Percentiles rank a stretch among this genome's conserved stretches.
These are phyloP conservation scores for Cryptococcus sp. DNA, from an alignment of 1,284 basidiomycete genomes.

Conservation along the genomic window DNA sequence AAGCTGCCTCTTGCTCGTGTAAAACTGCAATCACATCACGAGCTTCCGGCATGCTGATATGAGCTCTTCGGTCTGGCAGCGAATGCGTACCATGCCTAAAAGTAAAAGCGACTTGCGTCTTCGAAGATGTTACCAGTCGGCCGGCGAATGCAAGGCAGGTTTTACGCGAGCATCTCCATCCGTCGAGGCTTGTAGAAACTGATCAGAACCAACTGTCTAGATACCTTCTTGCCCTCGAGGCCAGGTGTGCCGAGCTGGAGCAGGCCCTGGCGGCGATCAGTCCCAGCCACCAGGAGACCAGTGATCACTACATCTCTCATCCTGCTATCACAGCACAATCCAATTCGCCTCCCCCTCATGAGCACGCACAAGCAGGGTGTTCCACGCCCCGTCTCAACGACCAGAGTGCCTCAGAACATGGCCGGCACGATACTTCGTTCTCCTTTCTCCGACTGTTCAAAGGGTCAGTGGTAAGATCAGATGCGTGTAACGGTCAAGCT, in stretches of 20 bases:
- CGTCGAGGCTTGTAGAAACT: no score
- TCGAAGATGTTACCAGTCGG: conserved; percentile 4
- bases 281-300: conserved; percentile 19
- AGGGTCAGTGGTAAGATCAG: neutral
- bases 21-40: no score
- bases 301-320: conserved; percentile 15
- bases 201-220: no score
- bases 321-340: neutral
- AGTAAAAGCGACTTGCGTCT: conserved; percentile 12
- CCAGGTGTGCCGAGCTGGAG: conserved; percentile 18
- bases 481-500: neutral
- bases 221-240: conserved; percentile 19
- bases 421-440: no score
- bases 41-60: neutral
- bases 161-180: no score
- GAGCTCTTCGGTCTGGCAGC: neutral
- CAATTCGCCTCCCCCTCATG: neutral
- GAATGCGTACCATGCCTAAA: conserved; percentile 13
- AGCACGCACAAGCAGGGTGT: neutral
- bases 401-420: no score
- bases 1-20: neutral
- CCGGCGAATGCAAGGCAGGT: no score
- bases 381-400: no score
- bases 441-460: no score
- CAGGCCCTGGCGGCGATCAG: conserved; percentile 13